phyloP scores from a whole-genome alignment of 805 yeast species.

The Candida verbasci region DNA sequence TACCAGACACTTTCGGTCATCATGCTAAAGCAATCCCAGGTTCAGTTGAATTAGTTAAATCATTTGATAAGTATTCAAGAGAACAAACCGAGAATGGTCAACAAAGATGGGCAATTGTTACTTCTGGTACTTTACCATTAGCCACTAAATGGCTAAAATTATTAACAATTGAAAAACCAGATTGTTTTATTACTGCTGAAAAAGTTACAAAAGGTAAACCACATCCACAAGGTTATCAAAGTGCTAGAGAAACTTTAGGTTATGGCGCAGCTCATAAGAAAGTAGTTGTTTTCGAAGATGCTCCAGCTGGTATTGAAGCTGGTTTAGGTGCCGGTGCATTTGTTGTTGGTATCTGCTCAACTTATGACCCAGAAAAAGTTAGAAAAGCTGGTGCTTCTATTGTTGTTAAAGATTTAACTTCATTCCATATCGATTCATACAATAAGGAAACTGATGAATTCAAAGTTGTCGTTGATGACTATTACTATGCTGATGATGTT shows the following conservation, averaged over 20 bases:
- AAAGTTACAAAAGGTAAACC: slow-evolving; percentile 80
- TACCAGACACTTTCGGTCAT: slow-evolving; percentile 69
- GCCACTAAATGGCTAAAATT: slow-evolving; percentile 77
- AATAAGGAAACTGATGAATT: slow-evolving; percentile 38
- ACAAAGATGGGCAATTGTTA: slow-evolving; percentile 81
- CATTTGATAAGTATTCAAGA: slow-evolving; percentile 46
- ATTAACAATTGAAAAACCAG: slow-evolving; percentile 57
- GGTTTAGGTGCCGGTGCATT: slow-evolving; percentile 82
- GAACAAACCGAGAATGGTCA: slow-evolving; percentile 36
- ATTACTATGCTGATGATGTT: slow-evolving; percentile 31
- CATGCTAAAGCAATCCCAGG: slow-evolving; percentile 75
- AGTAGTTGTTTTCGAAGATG: slow-evolving; percentile 78
- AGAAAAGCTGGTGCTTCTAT: slow-evolving; percentile 76
- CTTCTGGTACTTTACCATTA: slow-evolving; percentile 74
- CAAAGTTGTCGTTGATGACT: slow-evolving; percentile 37
- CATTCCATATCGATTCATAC: slow-evolving; percentile 57
- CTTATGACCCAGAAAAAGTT: slow-evolving; percentile 66
- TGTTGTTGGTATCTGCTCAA: slow-evolving; percentile 79
- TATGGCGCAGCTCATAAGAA: slow-evolving; percentile 30
- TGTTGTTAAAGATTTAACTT: slow-evolving; percentile 69
- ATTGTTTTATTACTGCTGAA: slow-evolving; percentile 77
- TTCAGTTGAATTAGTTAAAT: slow-evolving; percentile 57
- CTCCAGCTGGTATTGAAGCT: slow-evolving; percentile 82
- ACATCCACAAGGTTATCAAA: slow-evolving; percentile 75
- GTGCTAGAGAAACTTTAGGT: slow-evolving; percentile 49